These are phyloP conservation scores for Acorus gramineus DNA, from an alignment of 106 monocot species.

Conservation along the genomic window DNA sequence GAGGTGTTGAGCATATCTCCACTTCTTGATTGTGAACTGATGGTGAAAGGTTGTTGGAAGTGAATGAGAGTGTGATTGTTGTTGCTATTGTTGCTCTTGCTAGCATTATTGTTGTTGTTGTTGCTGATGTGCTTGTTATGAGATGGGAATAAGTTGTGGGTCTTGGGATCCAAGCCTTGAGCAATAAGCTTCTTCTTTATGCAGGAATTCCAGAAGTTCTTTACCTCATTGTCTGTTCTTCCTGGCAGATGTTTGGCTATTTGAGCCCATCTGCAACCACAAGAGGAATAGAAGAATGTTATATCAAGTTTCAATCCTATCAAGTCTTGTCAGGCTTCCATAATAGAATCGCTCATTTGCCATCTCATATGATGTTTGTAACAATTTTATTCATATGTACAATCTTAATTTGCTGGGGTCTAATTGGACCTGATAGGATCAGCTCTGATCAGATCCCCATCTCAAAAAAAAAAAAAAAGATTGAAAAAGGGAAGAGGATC, in stretches of 20 bases:
- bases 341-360: too few relatives aligned
- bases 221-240: conserved; percentile 78
- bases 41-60: conserved; percentile 60
- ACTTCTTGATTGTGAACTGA: conserved; percentile 21
- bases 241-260: conserved; percentile 78
- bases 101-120: conserved; percentile 16
- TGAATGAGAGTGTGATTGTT: conserved; percentile 15
- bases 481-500: neutral
- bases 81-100: neutral
- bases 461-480: neutral
- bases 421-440: too few relatives aligned
- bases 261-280: conserved; percentile 55
- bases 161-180: too few relatives aligned
- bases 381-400: too few relatives aligned
- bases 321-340: too few relatives aligned
- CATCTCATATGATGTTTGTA: too few relatives aligned
- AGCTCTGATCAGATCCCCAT: neutral
- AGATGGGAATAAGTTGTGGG: too few relatives aligned
- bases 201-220: conserved; percentile 73
- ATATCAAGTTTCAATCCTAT: too few relatives aligned
- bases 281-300: too few relatives aligned
- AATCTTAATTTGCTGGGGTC: too few relatives aligned
- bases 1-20: neutral
- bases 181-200: too few relatives aligned
- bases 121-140: too few relatives aligned